Conservation (phyloP, 768 basidiomycete genomes). For the Strobilomyces echinocephalus region DNA sequence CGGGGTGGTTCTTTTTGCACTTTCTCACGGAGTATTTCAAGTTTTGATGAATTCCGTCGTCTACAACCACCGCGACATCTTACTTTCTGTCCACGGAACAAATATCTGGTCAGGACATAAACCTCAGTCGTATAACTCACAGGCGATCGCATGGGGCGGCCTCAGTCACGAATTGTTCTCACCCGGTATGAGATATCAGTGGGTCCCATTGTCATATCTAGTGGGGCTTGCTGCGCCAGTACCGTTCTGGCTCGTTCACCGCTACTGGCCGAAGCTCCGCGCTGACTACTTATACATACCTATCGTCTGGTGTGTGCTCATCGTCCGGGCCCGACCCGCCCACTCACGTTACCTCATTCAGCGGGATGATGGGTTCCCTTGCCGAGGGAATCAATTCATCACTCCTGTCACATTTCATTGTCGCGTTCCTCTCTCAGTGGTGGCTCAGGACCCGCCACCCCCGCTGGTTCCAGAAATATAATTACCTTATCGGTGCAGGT, state of each 20-base stretch:
- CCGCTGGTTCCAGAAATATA: slow-evolving; percentile 35
- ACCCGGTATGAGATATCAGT: slow-evolving; percentile 29
- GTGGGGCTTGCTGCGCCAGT: slow-evolving; percentile 34
- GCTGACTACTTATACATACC: slow-evolving; percentile 29
- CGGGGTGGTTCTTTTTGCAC: background rate
- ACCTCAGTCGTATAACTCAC: slow-evolving; percentile 28
- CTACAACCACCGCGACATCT: slow-evolving; percentile 43
- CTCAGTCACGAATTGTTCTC: slow-evolving; percentile 34
- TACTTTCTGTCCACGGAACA: slow-evolving; percentile 53
- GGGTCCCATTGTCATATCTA: slow-evolving; percentile 37
- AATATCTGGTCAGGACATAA: slow-evolving; percentile 32
- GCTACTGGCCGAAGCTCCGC: slow-evolving; percentile 30
- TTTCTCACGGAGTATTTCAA: slow-evolving; percentile 25
- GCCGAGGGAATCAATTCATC: slow-evolving; percentile 28
- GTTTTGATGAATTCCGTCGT: slow-evolving; percentile 60
- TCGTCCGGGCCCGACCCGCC: background rate
- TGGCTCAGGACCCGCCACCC: slow-evolving; percentile 34
- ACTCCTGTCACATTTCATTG: slow-evolving; percentile 5
- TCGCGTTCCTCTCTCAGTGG: slow-evolving; percentile 34
- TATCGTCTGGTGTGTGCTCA: slow-evolving; percentile 21
- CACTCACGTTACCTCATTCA: slow-evolving; percentile 6
- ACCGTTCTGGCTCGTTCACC: slow-evolving; percentile 39
- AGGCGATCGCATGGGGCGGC: slow-evolving; percentile 38
- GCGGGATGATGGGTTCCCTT: slow-evolving; percentile 15
- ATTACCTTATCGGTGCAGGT: slow-evolving; percentile 41